Percentiles rank a stretch among this genome's conserved stretches.
Evolutionary conservation across 257 asterid species (phyloP).

Genomic region (Solanum etuberosum): DNA sequence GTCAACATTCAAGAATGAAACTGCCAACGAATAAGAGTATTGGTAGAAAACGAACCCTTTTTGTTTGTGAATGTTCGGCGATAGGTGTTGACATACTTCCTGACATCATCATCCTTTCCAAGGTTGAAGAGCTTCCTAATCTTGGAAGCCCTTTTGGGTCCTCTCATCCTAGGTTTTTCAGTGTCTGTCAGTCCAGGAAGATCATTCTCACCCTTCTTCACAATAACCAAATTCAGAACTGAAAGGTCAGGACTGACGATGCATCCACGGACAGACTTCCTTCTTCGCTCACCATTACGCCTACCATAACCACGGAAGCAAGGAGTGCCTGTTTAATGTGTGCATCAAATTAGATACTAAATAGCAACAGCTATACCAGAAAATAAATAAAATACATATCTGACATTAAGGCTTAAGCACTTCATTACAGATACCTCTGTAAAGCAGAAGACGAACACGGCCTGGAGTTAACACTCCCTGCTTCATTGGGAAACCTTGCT

Average conservation of each 20-base stretch:
- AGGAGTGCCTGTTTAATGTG: background rate
- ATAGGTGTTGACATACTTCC: constrained; percentile 2
- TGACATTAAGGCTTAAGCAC: background rate
- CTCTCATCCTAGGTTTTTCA: background rate
- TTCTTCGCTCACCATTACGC: background rate
- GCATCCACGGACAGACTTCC: constrained; percentile 2
- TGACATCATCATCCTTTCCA: background rate
- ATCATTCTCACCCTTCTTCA: constrained; percentile 3
- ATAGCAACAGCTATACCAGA: background rate
- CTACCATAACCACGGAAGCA: background rate
- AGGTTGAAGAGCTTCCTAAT: constrained; percentile 4
- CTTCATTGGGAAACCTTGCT: constrained; percentile 4
- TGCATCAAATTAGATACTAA: background rate
- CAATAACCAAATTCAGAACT: constrained; percentile 2
- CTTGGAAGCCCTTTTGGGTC: constrained; percentile 3
- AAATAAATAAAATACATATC: background rate
- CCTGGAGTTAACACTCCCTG: constrained; percentile 3
- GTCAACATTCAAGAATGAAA: background rate
- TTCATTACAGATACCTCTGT: background rate
- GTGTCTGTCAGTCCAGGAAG: background rate
- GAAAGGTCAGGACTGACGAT: background rate
- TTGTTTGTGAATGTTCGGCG: background rate
- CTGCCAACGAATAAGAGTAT: background rate
- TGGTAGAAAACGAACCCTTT: background rate
- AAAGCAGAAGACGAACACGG: background rate